A percentile compares a stretch with the other conserved stretches of the same genome.
Evolutionary conservation across 2,329 filamentous ascomycete genomes (phyloP).

Genomic region (Rutstroemia sp.): DNA sequence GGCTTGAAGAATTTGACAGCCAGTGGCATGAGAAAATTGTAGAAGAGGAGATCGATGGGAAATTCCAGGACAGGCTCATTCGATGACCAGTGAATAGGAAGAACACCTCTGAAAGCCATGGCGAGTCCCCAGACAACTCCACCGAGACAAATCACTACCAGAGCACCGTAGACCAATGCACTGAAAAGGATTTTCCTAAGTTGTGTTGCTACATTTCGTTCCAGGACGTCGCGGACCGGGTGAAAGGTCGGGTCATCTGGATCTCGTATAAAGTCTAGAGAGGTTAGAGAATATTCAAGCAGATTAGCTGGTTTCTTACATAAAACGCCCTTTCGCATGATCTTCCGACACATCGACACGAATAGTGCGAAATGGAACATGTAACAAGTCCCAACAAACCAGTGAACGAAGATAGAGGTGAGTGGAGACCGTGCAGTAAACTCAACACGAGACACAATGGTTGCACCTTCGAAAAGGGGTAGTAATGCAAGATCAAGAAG

Average conservation of each 20-base stretch:
- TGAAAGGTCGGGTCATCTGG: slow-evolving; percentile 98
- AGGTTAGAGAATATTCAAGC: slow-evolving; percentile 26
- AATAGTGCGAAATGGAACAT: slow-evolving; percentile 99
- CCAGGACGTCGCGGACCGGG: slow-evolving; percentile 90
- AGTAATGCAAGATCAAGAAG: slow-evolving; percentile 83
- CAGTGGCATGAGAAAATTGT: slow-evolving; percentile 91
- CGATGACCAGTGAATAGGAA: slow-evolving; percentile 90
- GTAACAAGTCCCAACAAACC: slow-evolving; percentile 97
- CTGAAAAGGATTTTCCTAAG: slow-evolving; percentile 95
- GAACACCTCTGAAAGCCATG: slow-evolving; percentile 57
- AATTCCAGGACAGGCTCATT: slow-evolving; percentile 92
- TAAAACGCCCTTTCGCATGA: slow-evolving; percentile 88
- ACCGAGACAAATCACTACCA: slow-evolving; percentile 88
- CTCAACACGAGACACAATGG: slow-evolving; percentile 65
- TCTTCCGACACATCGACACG: slow-evolving; percentile 97
- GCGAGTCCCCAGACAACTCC: slow-evolving; percentile 92
- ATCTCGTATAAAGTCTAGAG: slow-evolving; percentile 84
- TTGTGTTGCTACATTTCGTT: slow-evolving; percentile 86
- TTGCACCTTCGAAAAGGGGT: slow-evolving; percentile 79
- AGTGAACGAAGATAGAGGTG: slow-evolving; percentile 93
- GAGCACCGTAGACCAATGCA: slow-evolving; percentile 85
- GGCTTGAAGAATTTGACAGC: slow-evolving; percentile 79
- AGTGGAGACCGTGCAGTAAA: slow-evolving; percentile 76
- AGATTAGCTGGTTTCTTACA: slow-evolving; percentile 49
- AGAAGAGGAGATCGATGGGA: slow-evolving; percentile 87